Percentiles rank a stretch among this genome's conserved stretches.
Evolutionary conservation across 1,139 yeast species (phyloP).

Genomic region (Sugiyamaella neomexicana): DNA sequence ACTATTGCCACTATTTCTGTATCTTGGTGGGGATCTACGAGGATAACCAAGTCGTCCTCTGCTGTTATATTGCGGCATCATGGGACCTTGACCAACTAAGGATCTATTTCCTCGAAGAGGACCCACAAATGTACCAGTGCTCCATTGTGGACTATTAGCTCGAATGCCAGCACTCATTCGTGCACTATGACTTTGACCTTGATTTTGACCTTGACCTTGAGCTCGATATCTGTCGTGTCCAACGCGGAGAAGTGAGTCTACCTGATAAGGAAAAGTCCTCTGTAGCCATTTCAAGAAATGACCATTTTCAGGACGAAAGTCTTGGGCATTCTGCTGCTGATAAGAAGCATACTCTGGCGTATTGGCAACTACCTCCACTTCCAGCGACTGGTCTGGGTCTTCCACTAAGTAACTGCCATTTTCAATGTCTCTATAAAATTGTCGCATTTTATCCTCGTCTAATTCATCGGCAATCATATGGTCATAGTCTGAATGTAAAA

Average conservation of each 20-base stretch:
- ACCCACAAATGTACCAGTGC: not conserved
- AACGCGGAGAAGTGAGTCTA: constrained; percentile 4
- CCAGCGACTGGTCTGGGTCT: not conserved
- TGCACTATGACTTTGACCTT: not conserved
- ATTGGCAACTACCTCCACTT: not conserved
- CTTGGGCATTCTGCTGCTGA: not conserved
- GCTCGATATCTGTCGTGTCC: not conserved
- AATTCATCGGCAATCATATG: constrained; percentile 6
- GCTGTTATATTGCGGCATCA: not conserved
- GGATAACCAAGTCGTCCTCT: constrained; percentile 4
- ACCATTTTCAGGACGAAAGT: constrained; percentile 1
- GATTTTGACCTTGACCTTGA: not conserved
- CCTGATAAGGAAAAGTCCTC: constrained; percentile 6
- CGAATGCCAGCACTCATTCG: not conserved
- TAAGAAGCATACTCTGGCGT: not conserved
- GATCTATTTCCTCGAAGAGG: constrained; percentile 1
- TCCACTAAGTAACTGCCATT: constrained; percentile 2
- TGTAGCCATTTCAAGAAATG: constrained; percentile 10
- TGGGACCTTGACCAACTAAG: not conserved
- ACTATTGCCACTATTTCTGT: not conserved
- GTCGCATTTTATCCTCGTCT: constrained; percentile 1
- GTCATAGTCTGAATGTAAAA: not conserved
- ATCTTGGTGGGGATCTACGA: not conserved
- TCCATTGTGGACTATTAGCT: not conserved
- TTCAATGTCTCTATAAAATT: not conserved